phyloP scores from a whole-genome alignment of 352 stramenopile genomes.

The Phytophthora pistaciae region DNA sequence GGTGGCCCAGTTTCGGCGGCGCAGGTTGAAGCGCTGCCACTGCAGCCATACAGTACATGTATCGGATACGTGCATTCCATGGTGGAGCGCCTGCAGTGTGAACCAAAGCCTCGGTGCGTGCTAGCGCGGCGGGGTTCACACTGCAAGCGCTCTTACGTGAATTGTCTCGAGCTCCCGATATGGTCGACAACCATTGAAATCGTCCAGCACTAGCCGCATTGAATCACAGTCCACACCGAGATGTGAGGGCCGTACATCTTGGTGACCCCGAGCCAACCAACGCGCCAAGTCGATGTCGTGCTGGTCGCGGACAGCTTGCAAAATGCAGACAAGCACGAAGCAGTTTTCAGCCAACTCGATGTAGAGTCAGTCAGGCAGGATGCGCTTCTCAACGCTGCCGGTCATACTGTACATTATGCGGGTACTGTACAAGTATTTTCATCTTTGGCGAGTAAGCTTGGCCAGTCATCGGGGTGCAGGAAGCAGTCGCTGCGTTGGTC shows the following conservation, averaged over 20 bases:
- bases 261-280: not conserved
- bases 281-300: not conserved
- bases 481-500: slow-evolving; percentile 3
- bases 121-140: not conserved
- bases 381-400: not conserved
- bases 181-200: too few species aligned
- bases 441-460: not conserved
- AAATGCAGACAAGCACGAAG: not conserved
- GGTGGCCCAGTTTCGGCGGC: slow-evolving; percentile 17
- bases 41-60: not conserved
- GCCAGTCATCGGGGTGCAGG: not conserved
- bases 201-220: too few species aligned
- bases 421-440: not conserved
- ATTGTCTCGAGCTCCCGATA: not conserved
- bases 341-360: slow-evolving; percentile 3
- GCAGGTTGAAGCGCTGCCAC: slow-evolving; percentile 14
- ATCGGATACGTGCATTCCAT: not conserved
- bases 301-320: not conserved
- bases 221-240: not conserved
- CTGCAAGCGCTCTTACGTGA: not conserved
- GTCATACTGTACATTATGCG: not conserved
- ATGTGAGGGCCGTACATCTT: not conserved
- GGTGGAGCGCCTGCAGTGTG: not conserved
- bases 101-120: not conserved
- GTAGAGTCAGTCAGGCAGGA: not conserved